Conservation (phyloP, 306 rosid species). For the Benincasa hispida region DNA sequence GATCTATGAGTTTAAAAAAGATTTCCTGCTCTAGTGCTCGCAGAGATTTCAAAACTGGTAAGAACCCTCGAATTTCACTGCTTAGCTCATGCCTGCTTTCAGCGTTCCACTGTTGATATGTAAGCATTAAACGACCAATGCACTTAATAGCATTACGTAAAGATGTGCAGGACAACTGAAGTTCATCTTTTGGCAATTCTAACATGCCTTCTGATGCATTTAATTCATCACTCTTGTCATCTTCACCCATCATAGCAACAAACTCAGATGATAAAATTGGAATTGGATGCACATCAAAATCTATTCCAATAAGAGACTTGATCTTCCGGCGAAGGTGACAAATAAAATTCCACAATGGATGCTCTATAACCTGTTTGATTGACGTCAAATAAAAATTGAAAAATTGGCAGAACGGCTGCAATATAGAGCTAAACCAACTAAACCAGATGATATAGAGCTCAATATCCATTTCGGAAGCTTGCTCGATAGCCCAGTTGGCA, state of each 20-base stretch:
- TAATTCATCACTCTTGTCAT: slow-evolving; percentile 18
- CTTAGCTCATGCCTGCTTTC: slow-evolving; percentile 25
- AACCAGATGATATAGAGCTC: slow-evolving; percentile 53
- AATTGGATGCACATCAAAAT: slow-evolving; percentile 26
- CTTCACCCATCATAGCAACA: slow-evolving; percentile 23
- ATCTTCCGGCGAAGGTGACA: slow-evolving; percentile 13
- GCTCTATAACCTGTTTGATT: slow-evolving; percentile 32
- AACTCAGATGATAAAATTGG: slow-evolving; percentile 55
- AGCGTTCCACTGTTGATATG: slow-evolving; percentile 42
- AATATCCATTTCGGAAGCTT: slow-evolving; percentile 54
- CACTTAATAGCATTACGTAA: slow-evolving; percentile 47
- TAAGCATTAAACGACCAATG: slow-evolving; percentile 34
- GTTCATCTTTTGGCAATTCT: slow-evolving; percentile 1
- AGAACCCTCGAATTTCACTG: slow-evolving; percentile 16
- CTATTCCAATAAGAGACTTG: slow-evolving; percentile 11
- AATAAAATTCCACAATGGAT: slow-evolving; percentile 61
- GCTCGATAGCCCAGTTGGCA: slow-evolving; percentile 77
- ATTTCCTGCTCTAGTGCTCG: slow-evolving; percentile 47
- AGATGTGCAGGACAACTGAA: slow-evolving; percentile 5
- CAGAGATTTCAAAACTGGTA: slow-evolving; percentile 37
- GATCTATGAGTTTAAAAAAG: slow-evolving; percentile 34
- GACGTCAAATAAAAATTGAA: slow-evolving; percentile 24
- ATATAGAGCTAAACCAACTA: slow-evolving; percentile 40
- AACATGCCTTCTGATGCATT: slow-evolving; percentile 18
- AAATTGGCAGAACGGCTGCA: slow-evolving; percentile 47